These are phyloP conservation scores for Amylocystis lapponica DNA, from an alignment of 768 basidiomycete species.

Conservation along the genomic window DNA sequence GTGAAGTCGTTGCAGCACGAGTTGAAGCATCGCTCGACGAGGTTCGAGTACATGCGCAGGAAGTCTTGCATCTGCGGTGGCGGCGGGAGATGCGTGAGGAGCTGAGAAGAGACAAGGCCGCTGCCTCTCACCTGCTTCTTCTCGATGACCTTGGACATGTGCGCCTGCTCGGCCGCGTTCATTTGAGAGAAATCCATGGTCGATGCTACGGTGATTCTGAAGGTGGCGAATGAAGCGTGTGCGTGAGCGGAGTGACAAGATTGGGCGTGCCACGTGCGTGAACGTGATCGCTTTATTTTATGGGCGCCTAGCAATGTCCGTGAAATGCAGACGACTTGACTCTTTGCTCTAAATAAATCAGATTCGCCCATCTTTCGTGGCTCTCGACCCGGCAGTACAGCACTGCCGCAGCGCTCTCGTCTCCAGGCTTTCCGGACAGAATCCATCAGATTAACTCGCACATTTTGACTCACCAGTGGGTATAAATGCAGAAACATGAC, in stretches of 20 bases:
- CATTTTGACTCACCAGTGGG: conserved; percentile 4
- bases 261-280: background rate
- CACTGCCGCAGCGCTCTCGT: too few species aligned
- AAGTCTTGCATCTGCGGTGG: conserved; percentile 92
- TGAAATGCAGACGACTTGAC: too few species aligned
- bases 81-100: too few species aligned
- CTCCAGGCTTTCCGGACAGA: too few species aligned
- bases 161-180: conserved; percentile 90
- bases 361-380: too few species aligned
- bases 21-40: conserved; percentile 95
- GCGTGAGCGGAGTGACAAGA: too few species aligned
- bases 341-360: too few species aligned
- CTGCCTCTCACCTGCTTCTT: conserved; percentile 93
- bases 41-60: conserved; percentile 86
- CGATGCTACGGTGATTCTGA: conserved; percentile 11
- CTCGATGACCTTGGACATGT: conserved; percentile 91
- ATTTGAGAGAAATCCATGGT: conserved; percentile 89
- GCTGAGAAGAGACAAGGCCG: too few species aligned
- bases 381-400: too few species aligned
- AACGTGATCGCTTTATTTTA: background rate
- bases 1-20: conserved; percentile 96
- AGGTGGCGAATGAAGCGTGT: conserved; percentile 3
- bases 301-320: too few species aligned
- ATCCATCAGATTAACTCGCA: too few species aligned
- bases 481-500: conserved; percentile 8